Percentiles rank a stretch among this genome's conserved stretches.
phyloP scores from a whole-genome alignment of 352 stramenopile species.

The Phytophthora cajani region DNA sequence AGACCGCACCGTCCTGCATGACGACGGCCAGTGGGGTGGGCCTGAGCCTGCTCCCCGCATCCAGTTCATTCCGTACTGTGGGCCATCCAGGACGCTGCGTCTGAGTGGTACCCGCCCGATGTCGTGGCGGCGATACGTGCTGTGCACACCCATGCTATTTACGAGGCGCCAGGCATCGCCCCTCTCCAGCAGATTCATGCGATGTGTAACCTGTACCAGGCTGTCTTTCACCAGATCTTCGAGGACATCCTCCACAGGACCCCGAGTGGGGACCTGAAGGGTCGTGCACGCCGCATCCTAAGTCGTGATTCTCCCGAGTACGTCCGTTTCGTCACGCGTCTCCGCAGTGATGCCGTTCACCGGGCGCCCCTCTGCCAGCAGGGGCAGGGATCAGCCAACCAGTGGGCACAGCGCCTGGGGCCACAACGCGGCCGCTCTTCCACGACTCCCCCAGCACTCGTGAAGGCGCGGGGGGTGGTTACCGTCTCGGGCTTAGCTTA shows the following conservation, averaged over 20 bases:
- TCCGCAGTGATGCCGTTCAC: neutral
- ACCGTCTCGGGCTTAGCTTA: neutral
- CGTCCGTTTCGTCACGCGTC: neutral
- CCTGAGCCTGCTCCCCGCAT: constrained; percentile 1
- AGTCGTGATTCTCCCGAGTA: constrained; percentile 5
- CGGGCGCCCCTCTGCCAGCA: neutral
- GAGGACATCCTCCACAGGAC: neutral
- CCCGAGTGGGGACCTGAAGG: neutral
- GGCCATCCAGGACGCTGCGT: neutral
- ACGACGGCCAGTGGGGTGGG: constrained; percentile 5
- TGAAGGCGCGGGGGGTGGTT: constrained; percentile 5
- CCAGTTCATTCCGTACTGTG: constrained; percentile 1
- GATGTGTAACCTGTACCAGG: neutral
- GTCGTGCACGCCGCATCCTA: neutral
- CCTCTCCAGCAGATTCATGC: neutral
- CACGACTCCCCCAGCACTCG: neutral
- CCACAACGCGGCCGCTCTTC: neutral
- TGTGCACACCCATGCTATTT: neutral
- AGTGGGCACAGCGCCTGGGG: neutral
- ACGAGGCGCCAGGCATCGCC: neutral
- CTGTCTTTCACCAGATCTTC: neutral
- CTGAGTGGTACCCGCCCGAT: neutral
- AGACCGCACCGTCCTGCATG: constrained; percentile 8
- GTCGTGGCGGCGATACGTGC: neutral
- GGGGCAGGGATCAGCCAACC: neutral